phyloP scores from a whole-genome alignment of 805 yeast genomes.

The Kregervanrija delftensis region DNA sequence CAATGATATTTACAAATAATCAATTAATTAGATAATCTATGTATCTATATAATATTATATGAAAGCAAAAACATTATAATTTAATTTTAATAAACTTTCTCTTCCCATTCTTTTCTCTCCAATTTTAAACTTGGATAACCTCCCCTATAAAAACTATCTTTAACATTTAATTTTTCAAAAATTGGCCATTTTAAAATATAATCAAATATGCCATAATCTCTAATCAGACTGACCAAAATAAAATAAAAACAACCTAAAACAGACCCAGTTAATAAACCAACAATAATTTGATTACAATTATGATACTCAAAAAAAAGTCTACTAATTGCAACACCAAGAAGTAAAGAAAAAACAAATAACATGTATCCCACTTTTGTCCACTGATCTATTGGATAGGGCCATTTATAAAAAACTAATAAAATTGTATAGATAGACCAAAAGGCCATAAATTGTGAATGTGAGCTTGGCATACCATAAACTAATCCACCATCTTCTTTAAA shows the following conservation, averaged over 20 bases:
- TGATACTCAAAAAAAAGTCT: slow-evolving; percentile 79
- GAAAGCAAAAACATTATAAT: background rate
- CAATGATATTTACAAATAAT: background rate
- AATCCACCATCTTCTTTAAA: slow-evolving; percentile 24
- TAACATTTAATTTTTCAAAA: slow-evolving; percentile 42
- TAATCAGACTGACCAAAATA: slow-evolving; percentile 39
- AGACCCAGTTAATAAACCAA: slow-evolving; percentile 63
- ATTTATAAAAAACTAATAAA: slow-evolving; percentile 35
- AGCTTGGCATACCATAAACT: slow-evolving; percentile 94
- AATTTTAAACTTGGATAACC: slow-evolving; percentile 10
- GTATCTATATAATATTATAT: background rate
- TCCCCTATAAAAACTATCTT: slow-evolving; percentile 43
- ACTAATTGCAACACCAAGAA: slow-evolving; percentile 49
- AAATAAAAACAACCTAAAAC: slow-evolving; percentile 55
- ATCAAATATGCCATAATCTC: slow-evolving; percentile 64
- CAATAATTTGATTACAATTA: slow-evolving; percentile 60
- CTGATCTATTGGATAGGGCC: slow-evolving; percentile 30
- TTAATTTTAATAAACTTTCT: background rate
- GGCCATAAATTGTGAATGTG: slow-evolving; percentile 95
- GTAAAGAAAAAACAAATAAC: slow-evolving; percentile 17
- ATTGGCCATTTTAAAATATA: slow-evolving; percentile 58
- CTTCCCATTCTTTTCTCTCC: slow-evolving; percentile 22
- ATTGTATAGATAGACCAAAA: slow-evolving; percentile 57
- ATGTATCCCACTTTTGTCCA: too few relatives aligned
- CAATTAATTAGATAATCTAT: background rate